These are phyloP conservation scores for Wickerhamia fluorescens DNA, from an alignment of 805 yeast genomes.

Conservation along the genomic window DNA sequence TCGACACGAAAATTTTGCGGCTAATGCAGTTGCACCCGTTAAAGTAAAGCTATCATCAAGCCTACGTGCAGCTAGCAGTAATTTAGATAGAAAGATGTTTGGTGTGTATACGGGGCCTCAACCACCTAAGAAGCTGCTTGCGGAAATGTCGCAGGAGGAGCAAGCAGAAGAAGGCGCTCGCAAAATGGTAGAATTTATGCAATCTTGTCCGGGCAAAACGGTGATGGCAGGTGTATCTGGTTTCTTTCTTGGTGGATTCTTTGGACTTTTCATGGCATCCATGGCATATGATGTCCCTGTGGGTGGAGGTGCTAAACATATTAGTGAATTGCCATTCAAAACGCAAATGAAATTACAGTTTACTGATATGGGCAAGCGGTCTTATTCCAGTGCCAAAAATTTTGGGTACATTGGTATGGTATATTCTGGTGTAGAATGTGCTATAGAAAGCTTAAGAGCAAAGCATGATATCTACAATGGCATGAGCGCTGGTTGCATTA, in stretches of 20 bases:
- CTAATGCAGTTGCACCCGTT: too few relatives aligned
- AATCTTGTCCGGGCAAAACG: slow-evolving; percentile 93
- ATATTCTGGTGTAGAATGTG: slow-evolving; percentile 88
- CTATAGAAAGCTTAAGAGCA: slow-evolving; percentile 77
- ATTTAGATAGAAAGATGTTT: too few relatives aligned
- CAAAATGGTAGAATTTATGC: slow-evolving; percentile 76
- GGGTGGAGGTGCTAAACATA: slow-evolving; percentile 49
- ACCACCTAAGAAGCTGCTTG: slow-evolving; percentile 39
- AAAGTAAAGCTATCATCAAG: too few relatives aligned
- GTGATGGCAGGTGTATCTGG: slow-evolving; percentile 91
- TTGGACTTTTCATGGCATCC: slow-evolving; percentile 90
- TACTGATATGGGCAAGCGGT: slow-evolving; percentile 83
- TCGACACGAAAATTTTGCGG: too few relatives aligned
- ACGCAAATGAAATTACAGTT: slow-evolving; percentile 91
- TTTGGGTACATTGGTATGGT: slow-evolving; percentile 91
- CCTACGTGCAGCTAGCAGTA: too few relatives aligned
- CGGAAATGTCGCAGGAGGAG: slow-evolving; percentile 82
- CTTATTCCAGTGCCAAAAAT: slow-evolving; percentile 86
- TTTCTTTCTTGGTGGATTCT: slow-evolving; percentile 89
- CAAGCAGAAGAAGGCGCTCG: slow-evolving; percentile 88
- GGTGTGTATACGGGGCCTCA: slow-evolving; percentile 33
- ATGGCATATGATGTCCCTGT: slow-evolving; percentile 81
- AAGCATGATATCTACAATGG: slow-evolving; percentile 92
- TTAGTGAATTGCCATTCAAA: slow-evolving; percentile 79
- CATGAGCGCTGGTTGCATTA: slow-evolving; percentile 86